Percentiles rank a stretch among this genome's conserved stretches.
Evolutionary conservation across 768 basidiomycete genomes (phyloP).

Genomic region (Calocybe gangraenosa): DNA sequence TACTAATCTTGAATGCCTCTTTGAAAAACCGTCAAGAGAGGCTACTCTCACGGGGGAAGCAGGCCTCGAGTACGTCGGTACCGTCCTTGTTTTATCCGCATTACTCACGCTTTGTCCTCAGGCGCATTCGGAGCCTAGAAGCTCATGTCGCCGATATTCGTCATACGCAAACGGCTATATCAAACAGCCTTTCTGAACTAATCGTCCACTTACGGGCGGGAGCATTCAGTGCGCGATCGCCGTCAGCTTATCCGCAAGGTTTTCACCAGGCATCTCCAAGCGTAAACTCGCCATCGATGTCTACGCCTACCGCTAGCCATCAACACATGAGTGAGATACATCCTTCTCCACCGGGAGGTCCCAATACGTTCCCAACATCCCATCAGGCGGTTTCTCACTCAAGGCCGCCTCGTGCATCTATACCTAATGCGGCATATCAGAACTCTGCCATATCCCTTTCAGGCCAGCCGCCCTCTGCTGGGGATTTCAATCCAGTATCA

Average conservation of each 20-base stretch:
- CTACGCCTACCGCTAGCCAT: slow-evolving; percentile 43
- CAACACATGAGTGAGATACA: slow-evolving; percentile 36
- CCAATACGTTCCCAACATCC: slow-evolving; percentile 25
- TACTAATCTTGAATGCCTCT: slow-evolving; percentile 86
- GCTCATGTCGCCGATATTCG: slow-evolving; percentile 81
- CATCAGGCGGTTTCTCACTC: slow-evolving; percentile 19
- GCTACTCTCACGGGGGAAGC: slow-evolving; percentile 86
- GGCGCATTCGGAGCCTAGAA: slow-evolving; percentile 89
- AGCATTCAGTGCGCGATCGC: slow-evolving; percentile 52
- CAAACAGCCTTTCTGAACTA: slow-evolving; percentile 76
- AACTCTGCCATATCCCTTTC: slow-evolving; percentile 28
- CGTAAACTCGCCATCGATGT: slow-evolving; percentile 53
- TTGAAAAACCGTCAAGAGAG: slow-evolving; percentile 90
- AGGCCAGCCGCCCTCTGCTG: slow-evolving; percentile 27
- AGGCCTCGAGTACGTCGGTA: slow-evolving; percentile 77
- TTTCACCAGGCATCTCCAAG: slow-evolving; percentile 65
- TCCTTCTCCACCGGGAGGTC: slow-evolving; percentile 32
- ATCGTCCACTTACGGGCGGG: slow-evolving; percentile 70
- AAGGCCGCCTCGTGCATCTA: slow-evolving; percentile 13
- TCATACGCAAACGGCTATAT: slow-evolving; percentile 68
- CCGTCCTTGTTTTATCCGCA: slow-evolving; percentile 7
- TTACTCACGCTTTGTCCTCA: slow-evolving; percentile 28
- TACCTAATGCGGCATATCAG: slow-evolving; percentile 31
- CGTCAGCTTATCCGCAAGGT: slow-evolving; percentile 51
- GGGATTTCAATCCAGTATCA: slow-evolving; percentile 42